These are phyloP conservation scores for Davidsoniella virescens DNA, from an alignment of 2,329 filamentous ascomycete species.

Conservation along the genomic window DNA sequence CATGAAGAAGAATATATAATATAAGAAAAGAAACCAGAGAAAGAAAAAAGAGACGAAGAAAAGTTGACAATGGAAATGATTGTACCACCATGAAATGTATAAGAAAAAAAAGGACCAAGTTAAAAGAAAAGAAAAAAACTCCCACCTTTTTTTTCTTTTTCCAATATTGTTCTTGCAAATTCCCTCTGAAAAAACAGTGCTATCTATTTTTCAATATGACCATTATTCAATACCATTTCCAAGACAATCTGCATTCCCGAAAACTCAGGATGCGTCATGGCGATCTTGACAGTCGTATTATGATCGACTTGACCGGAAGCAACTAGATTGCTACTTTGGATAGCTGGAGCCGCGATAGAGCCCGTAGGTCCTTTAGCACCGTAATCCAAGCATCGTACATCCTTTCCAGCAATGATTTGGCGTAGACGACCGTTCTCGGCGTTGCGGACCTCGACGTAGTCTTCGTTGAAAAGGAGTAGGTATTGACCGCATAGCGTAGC, in stretches of 20 bases:
- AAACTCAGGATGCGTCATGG: constrained; percentile 84
- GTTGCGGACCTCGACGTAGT: constrained; percentile 94
- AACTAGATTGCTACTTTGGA: constrained; percentile 6
- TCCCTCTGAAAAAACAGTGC: background rate
- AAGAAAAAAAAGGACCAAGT: background rate
- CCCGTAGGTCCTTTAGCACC: constrained; percentile 50
- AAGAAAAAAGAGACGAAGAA: background rate
- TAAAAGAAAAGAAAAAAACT: background rate
- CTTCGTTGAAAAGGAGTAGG: constrained; percentile 80
- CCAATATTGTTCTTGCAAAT: background rate
- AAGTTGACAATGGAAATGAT: background rate
- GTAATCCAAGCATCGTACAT: constrained; percentile 82
- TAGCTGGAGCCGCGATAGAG: constrained; percentile 10
- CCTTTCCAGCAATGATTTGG: constrained; percentile 84
- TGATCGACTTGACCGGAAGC: constrained; percentile 12
- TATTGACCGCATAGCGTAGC: constrained; percentile 87
- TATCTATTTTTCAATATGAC: constrained; percentile 40
- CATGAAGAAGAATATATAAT: too few relatives aligned
- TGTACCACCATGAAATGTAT: background rate
- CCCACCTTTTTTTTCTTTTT: background rate
- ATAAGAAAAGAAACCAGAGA: background rate
- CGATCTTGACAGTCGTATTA: constrained; percentile 75
- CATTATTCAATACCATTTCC: constrained; percentile 85
- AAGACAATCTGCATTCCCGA: constrained; percentile 74
- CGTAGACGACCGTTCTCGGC: constrained; percentile 86